A percentile compares a stretch with the other conserved stretches of the same genome.
These are phyloP conservation scores for Mortierella sp. DNA, from an alignment of 371 early-diverging fungal genomes.

Conservation along the genomic window DNA sequence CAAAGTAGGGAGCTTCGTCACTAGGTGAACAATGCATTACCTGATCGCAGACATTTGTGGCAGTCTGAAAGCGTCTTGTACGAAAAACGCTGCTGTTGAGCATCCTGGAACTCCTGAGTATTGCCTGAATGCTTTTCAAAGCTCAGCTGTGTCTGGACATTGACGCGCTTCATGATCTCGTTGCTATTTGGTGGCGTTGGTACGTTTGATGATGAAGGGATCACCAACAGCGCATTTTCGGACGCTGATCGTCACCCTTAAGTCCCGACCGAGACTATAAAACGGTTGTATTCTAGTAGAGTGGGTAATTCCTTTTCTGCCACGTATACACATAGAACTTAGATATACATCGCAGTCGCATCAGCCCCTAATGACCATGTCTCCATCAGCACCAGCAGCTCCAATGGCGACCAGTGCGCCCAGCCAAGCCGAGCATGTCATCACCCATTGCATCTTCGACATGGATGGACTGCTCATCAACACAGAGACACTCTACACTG, in stretches of 20 bases:
- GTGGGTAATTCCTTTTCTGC: too few relatives aligned
- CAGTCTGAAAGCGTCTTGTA: constrained; percentile 15
- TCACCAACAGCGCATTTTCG: too few relatives aligned
- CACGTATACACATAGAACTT: too few relatives aligned
- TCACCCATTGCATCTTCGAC: constrained; percentile 88
- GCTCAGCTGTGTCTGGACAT: constrained; percentile 33
- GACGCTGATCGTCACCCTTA: too few relatives aligned
- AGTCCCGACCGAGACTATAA: too few relatives aligned
- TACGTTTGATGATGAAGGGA: too few relatives aligned
- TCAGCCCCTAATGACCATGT: constrained; percentile 18
- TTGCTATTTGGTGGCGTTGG: too few relatives aligned
- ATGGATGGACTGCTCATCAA: constrained; percentile 86
- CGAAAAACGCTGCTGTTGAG: constrained; percentile 8
- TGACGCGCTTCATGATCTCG: constrained; percentile 12
- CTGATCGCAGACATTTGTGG: constrained; percentile 32
- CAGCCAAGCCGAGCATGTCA: constrained; percentile 45
- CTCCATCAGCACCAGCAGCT: constrained; percentile 12
- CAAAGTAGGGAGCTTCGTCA: background rate
- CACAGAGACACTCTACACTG: constrained; percentile 91
- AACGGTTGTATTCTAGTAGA: too few relatives aligned
- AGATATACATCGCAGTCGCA: too few relatives aligned
- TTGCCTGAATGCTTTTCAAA: constrained; percentile 46
- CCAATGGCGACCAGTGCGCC: constrained; percentile 5
- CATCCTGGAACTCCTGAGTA: constrained; percentile 17
- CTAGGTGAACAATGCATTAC: constrained; percentile 6